These are phyloP conservation scores for Saccharomycopsis guyanensis DNA, from an alignment of 805 yeast species.

Conservation along the genomic window DNA sequence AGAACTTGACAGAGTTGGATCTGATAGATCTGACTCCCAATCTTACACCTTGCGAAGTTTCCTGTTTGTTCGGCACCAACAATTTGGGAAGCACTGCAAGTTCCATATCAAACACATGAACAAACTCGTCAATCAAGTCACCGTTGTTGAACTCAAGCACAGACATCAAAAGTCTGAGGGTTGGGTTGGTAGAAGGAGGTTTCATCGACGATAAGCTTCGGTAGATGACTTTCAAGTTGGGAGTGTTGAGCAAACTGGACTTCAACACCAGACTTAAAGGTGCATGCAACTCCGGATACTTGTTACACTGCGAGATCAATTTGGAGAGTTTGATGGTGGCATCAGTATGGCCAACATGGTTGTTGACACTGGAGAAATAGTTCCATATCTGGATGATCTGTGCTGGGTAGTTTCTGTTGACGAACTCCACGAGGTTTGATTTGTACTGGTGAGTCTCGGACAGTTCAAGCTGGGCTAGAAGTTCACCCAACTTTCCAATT, in stretches of 20 bases:
- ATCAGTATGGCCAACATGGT: constrained; percentile 42
- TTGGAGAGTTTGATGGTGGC: constrained; percentile 36
- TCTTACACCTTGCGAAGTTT: constrained; percentile 31
- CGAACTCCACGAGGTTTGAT: constrained; percentile 26
- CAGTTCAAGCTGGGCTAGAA: background rate
- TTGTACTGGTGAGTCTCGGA: background rate
- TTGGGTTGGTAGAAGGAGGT: constrained; percentile 54
- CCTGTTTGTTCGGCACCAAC: constrained; percentile 44
- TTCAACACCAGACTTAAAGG: constrained; percentile 30
- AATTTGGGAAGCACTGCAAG: constrained; percentile 55
- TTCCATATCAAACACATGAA: constrained; percentile 61
- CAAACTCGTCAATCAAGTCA: constrained; percentile 45
- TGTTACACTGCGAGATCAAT: constrained; percentile 1
- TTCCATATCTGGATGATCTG: constrained; percentile 42
- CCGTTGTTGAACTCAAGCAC: constrained; percentile 45
- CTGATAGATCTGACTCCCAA: constrained; percentile 44
- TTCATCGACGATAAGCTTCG: constrained; percentile 55
- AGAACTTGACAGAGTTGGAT: constrained; percentile 49
- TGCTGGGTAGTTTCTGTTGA: constrained; percentile 26
- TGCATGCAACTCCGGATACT: background rate
- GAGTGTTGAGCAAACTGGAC: constrained; percentile 41
- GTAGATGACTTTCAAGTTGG: constrained; percentile 52
- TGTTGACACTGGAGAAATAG: constrained; percentile 39
- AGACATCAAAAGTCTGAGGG: constrained; percentile 47
- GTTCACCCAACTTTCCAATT: background rate